Percentiles rank a stretch among this genome's conserved stretches.
These are phyloP conservation scores for Claviceps pazoutovae DNA, from an alignment of 2,329 filamentous ascomycete species.

Conservation along the genomic window DNA sequence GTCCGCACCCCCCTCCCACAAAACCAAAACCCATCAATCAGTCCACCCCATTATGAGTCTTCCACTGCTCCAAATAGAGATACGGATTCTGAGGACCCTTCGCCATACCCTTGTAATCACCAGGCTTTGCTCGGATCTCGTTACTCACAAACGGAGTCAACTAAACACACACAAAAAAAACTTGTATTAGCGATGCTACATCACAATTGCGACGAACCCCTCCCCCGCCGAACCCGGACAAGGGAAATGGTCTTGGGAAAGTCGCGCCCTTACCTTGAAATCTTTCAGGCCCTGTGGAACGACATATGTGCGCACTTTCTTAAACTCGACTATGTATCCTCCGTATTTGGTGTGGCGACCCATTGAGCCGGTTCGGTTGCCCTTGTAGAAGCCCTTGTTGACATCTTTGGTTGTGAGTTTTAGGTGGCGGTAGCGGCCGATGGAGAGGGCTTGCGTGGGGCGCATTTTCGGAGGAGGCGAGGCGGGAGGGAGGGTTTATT, in stretches of 20 bases:
- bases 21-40: constrained; percentile 17
- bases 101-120: constrained; percentile 38
- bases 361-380: constrained; percentile 77
- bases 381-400: constrained; percentile 94
- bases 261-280: constrained; percentile 47
- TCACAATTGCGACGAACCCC: too few relatives aligned
- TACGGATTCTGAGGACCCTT: constrained; percentile 46
- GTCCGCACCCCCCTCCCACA: too few relatives aligned
- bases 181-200: constrained; percentile 7
- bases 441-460: constrained; percentile 52
- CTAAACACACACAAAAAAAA: constrained; percentile 26
- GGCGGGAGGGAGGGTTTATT: too few relatives aligned
- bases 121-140: constrained; percentile 37
- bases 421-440: constrained; percentile 57
- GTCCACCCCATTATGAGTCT: constrained; percentile 49
- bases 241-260: too few relatives aligned
- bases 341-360: constrained; percentile 74
- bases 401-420: constrained; percentile 85
- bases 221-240: too few relatives aligned
- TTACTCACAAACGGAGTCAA: constrained; percentile 66
- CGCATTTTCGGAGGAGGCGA: constrained; percentile 33
- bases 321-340: constrained; percentile 70
- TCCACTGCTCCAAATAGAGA: constrained; percentile 52
- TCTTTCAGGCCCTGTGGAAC: constrained; percentile 52
- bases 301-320: constrained; percentile 81